These are phyloP conservation scores for Colletotrichum eleusines DNA, from an alignment of 2,329 filamentous ascomycete species.

Conservation along the genomic window DNA sequence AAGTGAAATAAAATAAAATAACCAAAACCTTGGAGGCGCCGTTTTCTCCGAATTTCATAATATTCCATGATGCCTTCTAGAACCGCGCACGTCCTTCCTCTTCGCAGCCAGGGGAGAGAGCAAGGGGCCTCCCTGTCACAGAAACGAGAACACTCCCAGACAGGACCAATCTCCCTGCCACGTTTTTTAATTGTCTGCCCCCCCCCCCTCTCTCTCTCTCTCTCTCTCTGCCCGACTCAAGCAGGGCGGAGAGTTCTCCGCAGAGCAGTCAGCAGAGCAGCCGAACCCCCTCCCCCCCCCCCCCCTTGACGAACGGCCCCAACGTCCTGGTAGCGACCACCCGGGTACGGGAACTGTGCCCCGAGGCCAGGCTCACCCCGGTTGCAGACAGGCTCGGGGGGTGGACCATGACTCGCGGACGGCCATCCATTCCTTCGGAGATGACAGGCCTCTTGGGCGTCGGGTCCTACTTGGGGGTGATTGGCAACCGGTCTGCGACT, in stretches of 20 bases:
- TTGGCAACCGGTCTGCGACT: slow-evolving; percentile 16
- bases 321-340: slow-evolving; percentile 39
- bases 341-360: slow-evolving; percentile 30
- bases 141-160: slow-evolving; percentile 29
- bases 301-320: slow-evolving; percentile 30
- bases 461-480: neutral
- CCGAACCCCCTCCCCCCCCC: neutral
- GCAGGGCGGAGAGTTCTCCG: slow-evolving; percentile 39
- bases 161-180: slow-evolving; percentile 37
- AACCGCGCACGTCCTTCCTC: slow-evolving; percentile 37
- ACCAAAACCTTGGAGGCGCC: slow-evolving; percentile 5
- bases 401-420: slow-evolving; percentile 37
- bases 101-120: slow-evolving; percentile 9
- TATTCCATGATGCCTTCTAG: slow-evolving; percentile 37
- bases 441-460: slow-evolving; percentile 22
- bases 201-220: neutral
- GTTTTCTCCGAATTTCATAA: slow-evolving; percentile 17
- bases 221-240: slow-evolving; percentile 22
- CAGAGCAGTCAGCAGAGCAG: slow-evolving; percentile 23
- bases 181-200: slow-evolving; percentile 19
- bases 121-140: slow-evolving; percentile 37
- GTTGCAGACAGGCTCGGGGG: slow-evolving; percentile 1
- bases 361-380: slow-evolving; percentile 33
- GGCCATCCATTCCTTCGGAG: neutral
- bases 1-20: slow-evolving; percentile 11